Conservation (phyloP, 2,329 filamentous ascomycete genomes). For the Aspergillus fructus region DNA sequence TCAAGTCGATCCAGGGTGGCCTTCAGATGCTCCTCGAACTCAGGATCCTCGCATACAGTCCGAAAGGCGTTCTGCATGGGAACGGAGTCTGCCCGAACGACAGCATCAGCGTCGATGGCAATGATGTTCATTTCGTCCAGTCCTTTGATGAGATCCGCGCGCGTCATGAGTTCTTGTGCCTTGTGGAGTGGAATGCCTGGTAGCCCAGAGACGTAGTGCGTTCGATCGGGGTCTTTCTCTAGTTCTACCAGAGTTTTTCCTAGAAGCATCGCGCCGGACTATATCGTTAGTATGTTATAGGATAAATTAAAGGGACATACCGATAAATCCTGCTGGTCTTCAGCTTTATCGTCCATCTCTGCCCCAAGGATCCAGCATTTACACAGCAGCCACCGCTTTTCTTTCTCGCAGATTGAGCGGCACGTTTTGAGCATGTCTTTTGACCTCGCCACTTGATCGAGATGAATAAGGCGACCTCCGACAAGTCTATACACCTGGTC, state of each 20-base stretch:
- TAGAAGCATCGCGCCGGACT: conserved; percentile 90
- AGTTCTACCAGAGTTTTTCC: conserved; percentile 86
- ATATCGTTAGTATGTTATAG: conserved; percentile 14
- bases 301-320: conserved; percentile 48
- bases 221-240: conserved; percentile 59
- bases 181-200: conserved; percentile 78
- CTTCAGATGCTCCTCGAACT: conserved; percentile 80
- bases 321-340: conserved; percentile 96
- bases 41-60: conserved; percentile 72
- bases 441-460: conserved; percentile 85
- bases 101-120: conserved; percentile 82
- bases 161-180: conserved; percentile 89
- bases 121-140: conserved; percentile 96
- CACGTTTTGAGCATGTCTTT: conserved; percentile 77
- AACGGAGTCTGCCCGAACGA: conserved; percentile 88
- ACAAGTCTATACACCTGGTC: conserved; percentile 82
- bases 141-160: conserved; percentile 86
- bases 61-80: conserved; percentile 94
- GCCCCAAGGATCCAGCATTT: conserved; percentile 75
- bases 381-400: conserved; percentile 78
- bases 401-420: conserved; percentile 67
- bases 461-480: conserved; percentile 81
- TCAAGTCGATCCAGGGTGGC: conserved; percentile 79
- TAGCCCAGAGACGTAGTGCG: conserved; percentile 65
- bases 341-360: conserved; percentile 93